Percentiles rank a stretch among this genome's conserved stretches.
These are phyloP conservation scores for Sungouiella blattae DNA, from an alignment of 805 yeast species.

Conservation along the genomic window DNA sequence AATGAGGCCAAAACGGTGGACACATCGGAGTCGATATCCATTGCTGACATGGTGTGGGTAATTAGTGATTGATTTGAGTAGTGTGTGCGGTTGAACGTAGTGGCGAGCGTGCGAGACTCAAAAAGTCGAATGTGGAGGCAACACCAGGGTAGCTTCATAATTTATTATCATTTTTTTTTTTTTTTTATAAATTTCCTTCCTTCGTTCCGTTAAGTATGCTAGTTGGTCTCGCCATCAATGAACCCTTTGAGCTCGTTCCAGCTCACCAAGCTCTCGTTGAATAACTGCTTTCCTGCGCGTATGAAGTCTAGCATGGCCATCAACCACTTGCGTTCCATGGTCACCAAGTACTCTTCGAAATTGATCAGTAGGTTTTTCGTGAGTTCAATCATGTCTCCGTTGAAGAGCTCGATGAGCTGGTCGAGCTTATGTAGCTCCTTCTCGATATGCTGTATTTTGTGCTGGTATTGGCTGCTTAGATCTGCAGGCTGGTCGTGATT, in stretches of 20 bases:
- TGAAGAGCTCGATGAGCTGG: slow-evolving; percentile 43
- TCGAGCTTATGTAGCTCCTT: slow-evolving; percentile 43
- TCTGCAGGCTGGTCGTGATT: slow-evolving; percentile 1
- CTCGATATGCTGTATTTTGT: slow-evolving; percentile 33
- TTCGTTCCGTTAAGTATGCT: background rate
- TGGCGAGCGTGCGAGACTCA: background rate
- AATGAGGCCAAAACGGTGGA: slow-evolving; percentile 53
- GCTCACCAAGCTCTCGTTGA: slow-evolving; percentile 11
- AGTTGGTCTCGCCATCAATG: slow-evolving; percentile 5
- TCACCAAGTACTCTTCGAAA: slow-evolving; percentile 30
- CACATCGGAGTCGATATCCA: slow-evolving; percentile 40
- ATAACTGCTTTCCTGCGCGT: slow-evolving; percentile 29
- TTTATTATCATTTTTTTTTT: background rate
- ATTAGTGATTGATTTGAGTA: background rate
- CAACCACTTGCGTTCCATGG: slow-evolving; percentile 42
- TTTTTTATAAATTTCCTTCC: too few species aligned
- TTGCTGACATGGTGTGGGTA: slow-evolving; percentile 19
- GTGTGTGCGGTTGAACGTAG: background rate
- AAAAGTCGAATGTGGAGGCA: too few species aligned
- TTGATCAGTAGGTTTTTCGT: slow-evolving; percentile 42
- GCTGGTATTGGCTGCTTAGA: slow-evolving; percentile 19
- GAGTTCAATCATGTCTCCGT: slow-evolving; percentile 41
- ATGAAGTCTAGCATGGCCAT: slow-evolving; percentile 35
- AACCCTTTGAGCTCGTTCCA: slow-evolving; percentile 33
- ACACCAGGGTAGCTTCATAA: too few species aligned